These are phyloP conservation scores for Pseudogymnoascus sp. DNA, from an alignment of 2,329 filamentous ascomycete species.

Conservation along the genomic window DNA sequence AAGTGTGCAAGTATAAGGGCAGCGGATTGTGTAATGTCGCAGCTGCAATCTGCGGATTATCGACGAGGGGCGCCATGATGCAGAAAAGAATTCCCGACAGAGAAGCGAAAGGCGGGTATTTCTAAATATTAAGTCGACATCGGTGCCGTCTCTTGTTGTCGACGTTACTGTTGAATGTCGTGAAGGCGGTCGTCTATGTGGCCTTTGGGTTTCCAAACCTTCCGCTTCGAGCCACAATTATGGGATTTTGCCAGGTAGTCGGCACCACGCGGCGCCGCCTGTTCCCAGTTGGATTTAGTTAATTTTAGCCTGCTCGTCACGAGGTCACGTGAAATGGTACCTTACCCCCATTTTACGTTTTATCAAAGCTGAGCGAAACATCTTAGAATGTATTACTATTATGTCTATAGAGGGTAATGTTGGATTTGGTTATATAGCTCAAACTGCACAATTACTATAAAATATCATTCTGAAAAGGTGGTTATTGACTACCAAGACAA, in stretches of 20 bases:
- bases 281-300: conserved; percentile 7
- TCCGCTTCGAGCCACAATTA: conserved; percentile 4
- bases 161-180: conserved; percentile 6
- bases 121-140: conserved; percentile 8
- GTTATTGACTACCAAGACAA: not conserved
- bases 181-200: conserved; percentile 4
- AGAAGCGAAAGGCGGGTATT: not conserved
- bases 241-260: conserved; percentile 6
- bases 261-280: conserved; percentile 6
- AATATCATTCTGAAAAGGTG: not conserved
- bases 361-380: not conserved
- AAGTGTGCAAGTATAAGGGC: conserved; percentile 70
- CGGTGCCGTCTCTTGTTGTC: conserved; percentile 2
- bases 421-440: not conserved
- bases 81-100: not conserved
- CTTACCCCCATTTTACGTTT: not conserved
- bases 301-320: not conserved
- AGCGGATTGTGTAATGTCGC: conserved; percentile 84
- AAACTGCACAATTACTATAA: not conserved
- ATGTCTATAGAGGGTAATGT: not conserved
- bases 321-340: conserved; percentile 5
- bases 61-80: conserved; percentile 71
- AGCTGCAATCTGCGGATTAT: conserved; percentile 80
- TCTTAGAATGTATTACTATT: not conserved
- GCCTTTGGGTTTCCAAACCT: conserved; percentile 5